phyloP scores from a whole-genome alignment of 2,329 filamentous ascomycete species.

The Tolypocladium nubicola region DNA sequence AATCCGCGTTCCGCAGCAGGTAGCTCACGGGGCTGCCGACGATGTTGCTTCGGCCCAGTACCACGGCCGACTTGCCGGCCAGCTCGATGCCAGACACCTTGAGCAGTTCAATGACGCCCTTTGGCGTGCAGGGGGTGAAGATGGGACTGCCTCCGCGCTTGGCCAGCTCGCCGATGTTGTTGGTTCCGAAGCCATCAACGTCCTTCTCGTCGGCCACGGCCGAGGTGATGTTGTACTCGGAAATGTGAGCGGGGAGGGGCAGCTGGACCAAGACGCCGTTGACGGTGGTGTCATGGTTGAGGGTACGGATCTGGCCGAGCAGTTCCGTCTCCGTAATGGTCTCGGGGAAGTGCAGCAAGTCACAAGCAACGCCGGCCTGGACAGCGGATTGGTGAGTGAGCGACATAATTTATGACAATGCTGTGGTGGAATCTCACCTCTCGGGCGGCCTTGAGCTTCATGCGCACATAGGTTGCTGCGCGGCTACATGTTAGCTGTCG shows the following conservation, averaged over 20 bases:
- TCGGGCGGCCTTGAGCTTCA: constrained; percentile 95
- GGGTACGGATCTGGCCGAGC: constrained; percentile 64
- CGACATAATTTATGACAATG: background rate
- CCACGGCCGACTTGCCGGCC: constrained; percentile 85
- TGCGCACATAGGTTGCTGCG: constrained; percentile 91
- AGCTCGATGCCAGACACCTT: constrained; percentile 74
- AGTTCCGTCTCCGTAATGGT: constrained; percentile 76
- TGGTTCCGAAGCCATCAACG: constrained; percentile 90
- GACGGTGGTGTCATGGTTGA: constrained; percentile 79
- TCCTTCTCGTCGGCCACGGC: constrained; percentile 90
- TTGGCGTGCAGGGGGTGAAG: constrained; percentile 92
- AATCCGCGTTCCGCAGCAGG: constrained; percentile 87
- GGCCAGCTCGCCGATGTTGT: constrained; percentile 92
- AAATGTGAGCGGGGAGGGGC: constrained; percentile 79
- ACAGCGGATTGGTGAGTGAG: background rate
- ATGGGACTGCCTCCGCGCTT: constrained; percentile 85
- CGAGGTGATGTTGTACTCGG: constrained; percentile 83
- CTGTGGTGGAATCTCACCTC: constrained; percentile 48
- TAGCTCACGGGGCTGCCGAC: constrained; percentile 96
- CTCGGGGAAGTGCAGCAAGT: constrained; percentile 74
- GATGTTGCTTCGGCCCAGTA: constrained; percentile 91
- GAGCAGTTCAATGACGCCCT: constrained; percentile 91
- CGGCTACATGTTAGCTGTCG: constrained; percentile 13
- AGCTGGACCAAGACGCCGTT: constrained; percentile 93
- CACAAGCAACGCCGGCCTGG: constrained; percentile 84